Percentiles rank a stretch among this genome's conserved stretches.
Evolutionary conservation across 2,329 filamentous ascomycete genomes (phyloP).

Genomic region (Incumbomyces lentus): DNA sequence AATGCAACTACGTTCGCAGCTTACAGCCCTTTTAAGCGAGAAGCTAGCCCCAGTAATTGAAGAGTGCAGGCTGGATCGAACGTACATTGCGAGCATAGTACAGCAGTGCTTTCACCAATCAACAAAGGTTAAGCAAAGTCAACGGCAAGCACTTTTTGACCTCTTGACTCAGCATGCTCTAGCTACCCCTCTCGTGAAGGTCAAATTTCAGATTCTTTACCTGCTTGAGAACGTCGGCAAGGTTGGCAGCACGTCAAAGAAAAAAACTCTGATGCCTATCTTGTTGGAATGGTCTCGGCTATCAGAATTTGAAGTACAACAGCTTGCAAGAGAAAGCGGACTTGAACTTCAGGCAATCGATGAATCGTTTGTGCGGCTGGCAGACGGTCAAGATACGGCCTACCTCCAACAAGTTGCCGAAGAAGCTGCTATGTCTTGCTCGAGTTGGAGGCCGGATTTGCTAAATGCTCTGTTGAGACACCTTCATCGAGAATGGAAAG

Average conservation of each 20-base stretch:
- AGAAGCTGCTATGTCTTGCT: neutral
- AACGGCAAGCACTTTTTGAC: constrained; percentile 54
- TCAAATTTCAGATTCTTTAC: constrained; percentile 63
- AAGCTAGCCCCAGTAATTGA: constrained; percentile 64
- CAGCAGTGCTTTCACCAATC: constrained; percentile 40
- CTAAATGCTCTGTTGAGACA: constrained; percentile 57
- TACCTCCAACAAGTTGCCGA: constrained; percentile 35
- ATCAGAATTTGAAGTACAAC: constrained; percentile 39
- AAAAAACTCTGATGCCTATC: constrained; percentile 64
- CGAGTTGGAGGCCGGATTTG: constrained; percentile 41
- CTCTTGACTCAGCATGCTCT: constrained; percentile 66
- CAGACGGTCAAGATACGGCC: constrained; percentile 48
- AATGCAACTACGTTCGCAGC: neutral
- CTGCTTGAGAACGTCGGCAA: constrained; percentile 63
- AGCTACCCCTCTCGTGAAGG: constrained; percentile 54
- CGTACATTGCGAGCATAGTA: constrained; percentile 57
- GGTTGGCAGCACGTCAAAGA: constrained; percentile 60
- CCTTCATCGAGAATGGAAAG: constrained; percentile 60
- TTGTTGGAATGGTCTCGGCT: constrained; percentile 59
- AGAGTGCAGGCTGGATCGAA: constrained; percentile 72
- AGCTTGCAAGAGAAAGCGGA: constrained; percentile 40
- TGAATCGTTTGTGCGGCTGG: constrained; percentile 40
- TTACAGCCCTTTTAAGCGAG: constrained; percentile 30
- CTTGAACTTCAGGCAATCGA: constrained; percentile 42
- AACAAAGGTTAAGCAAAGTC: constrained; percentile 48